A percentile compares a stretch with the other conserved stretches of the same genome.
phyloP scores from a whole-genome alignment of 495 filamentous ascomycete genomes.

The Daldinia concentrica region DNA sequence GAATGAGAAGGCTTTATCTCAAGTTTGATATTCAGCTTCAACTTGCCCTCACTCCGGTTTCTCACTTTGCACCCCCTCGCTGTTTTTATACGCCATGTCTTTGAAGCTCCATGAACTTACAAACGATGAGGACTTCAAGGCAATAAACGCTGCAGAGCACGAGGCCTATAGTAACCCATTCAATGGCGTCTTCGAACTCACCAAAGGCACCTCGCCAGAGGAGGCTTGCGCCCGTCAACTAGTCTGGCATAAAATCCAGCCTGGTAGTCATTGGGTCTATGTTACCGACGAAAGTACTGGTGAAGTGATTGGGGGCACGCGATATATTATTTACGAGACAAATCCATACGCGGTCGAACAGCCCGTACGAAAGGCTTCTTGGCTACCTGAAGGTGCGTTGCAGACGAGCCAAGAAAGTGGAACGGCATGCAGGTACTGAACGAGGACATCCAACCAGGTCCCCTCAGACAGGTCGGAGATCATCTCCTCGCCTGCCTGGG shows the following conservation, averaged over 20 bases:
- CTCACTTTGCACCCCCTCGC: background rate
- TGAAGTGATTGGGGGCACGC: constrained; percentile 47
- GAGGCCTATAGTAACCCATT: constrained; percentile 40
- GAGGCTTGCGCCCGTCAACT: constrained; percentile 36
- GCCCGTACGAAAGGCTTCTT: constrained; percentile 41
- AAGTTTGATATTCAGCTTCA: background rate
- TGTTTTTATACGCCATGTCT: constrained; percentile 13
- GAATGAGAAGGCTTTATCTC: background rate
- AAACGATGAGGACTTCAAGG: constrained; percentile 39
- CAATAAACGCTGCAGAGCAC: constrained; percentile 22
- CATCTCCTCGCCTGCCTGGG: constrained; percentile 43
- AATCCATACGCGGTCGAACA: constrained; percentile 41
- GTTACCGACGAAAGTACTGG: constrained; percentile 49
- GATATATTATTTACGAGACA: constrained; percentile 47
- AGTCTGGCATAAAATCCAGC: constrained; percentile 37
- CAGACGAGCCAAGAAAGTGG: background rate
- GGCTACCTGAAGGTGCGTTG: constrained; percentile 52
- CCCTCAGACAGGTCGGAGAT: constrained; percentile 44
- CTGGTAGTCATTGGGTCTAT: constrained; percentile 44
- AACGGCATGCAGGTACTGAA: background rate
- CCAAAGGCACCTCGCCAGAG: constrained; percentile 34
- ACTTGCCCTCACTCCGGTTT: background rate
- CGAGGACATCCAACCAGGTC: constrained; percentile 21
- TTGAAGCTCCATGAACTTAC: constrained; percentile 43
- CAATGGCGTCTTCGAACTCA: constrained; percentile 40